Conservation (phyloP, 805 yeast species). For the Lachancea meyersii region DNA sequence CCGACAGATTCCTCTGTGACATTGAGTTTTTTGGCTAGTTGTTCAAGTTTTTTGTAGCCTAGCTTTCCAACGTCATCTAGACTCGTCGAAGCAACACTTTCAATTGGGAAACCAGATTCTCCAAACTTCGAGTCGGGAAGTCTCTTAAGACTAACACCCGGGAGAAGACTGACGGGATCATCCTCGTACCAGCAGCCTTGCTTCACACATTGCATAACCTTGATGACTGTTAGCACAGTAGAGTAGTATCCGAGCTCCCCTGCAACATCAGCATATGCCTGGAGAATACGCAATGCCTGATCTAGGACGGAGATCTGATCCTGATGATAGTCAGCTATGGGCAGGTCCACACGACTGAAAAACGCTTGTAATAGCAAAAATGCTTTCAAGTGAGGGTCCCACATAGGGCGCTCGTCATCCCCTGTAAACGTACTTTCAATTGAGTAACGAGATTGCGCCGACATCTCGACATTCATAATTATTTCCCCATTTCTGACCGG, state of each 20-base stretch:
- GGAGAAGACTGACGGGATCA: slow-evolving; percentile 47
- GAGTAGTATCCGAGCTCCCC: slow-evolving; percentile 71
- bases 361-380: slow-evolving; percentile 81
- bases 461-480: slow-evolving; percentile 75
- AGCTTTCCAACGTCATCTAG: slow-evolving; percentile 41
- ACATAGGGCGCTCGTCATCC: slow-evolving; percentile 55
- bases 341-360: slow-evolving; percentile 71
- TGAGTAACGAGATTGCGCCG: slow-evolving; percentile 62
- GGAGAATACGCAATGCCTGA: slow-evolving; percentile 88
- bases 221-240: slow-evolving; percentile 56
- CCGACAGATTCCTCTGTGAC: slow-evolving; percentile 39
- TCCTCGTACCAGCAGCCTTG: slow-evolving; percentile 86
- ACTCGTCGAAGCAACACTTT: slow-evolving; percentile 14
- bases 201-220: slow-evolving; percentile 77
- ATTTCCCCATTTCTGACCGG: slow-evolving; percentile 93
- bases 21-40: slow-evolving; percentile 6
- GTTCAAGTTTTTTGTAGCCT: slow-evolving; percentile 29
- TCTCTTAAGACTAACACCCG: slow-evolving; percentile 37
- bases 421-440: slow-evolving; percentile 54
- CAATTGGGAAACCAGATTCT: slow-evolving; percentile 18
- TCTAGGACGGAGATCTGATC: slow-evolving; percentile 91
- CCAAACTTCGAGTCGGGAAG: slow-evolving; percentile 17
- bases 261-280: slow-evolving; percentile 85
- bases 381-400: slow-evolving; percentile 80
- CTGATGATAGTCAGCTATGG: slow-evolving; percentile 91